Conservation (phyloP, 345 rosid species). For the Arabidopsis suecica region DNA sequence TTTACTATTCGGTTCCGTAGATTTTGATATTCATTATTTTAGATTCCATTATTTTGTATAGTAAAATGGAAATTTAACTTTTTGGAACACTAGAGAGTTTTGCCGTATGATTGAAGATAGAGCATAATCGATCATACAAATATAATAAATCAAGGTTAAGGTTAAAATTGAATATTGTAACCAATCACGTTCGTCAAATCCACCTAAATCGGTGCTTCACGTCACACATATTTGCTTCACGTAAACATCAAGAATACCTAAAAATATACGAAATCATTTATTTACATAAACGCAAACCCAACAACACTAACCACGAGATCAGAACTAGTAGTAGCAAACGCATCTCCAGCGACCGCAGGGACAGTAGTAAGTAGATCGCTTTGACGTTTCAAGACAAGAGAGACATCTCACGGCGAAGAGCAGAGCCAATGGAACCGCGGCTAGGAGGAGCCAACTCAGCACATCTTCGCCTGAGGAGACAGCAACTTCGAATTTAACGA, state of each 20-base stretch:
- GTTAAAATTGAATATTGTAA: neutral
- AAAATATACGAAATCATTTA: conserved; percentile 10
- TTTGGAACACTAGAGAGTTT: neutral
- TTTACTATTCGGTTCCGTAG: too few relatives aligned
- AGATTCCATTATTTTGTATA: too few relatives aligned
- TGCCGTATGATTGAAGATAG: neutral
- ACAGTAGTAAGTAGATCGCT: conserved; percentile 36
- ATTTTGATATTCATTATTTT: too few relatives aligned
- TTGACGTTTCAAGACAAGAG: conserved; percentile 45
- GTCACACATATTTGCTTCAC: conserved; percentile 12
- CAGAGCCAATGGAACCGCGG: conserved; percentile 38
- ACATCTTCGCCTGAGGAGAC: conserved; percentile 40
- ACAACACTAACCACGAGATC: conserved; percentile 33
- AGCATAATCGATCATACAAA: conserved; percentile 7
- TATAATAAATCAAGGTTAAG: neutral
- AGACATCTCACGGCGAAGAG: conserved; percentile 47
- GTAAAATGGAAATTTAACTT: neutral
- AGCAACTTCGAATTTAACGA: conserved; percentile 45
- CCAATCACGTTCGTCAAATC: conserved; percentile 13
- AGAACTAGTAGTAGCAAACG: conserved; percentile 45
- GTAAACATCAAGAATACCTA: conserved; percentile 28
- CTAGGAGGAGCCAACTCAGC: conserved; percentile 55
- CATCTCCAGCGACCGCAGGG: conserved; percentile 53
- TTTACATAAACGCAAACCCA: conserved; percentile 36
- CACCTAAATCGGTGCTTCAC: conserved; percentile 30